phyloP scores from a whole-genome alignment of 768 basidiomycete genomes.

The Daedaleopsis nitida region DNA sequence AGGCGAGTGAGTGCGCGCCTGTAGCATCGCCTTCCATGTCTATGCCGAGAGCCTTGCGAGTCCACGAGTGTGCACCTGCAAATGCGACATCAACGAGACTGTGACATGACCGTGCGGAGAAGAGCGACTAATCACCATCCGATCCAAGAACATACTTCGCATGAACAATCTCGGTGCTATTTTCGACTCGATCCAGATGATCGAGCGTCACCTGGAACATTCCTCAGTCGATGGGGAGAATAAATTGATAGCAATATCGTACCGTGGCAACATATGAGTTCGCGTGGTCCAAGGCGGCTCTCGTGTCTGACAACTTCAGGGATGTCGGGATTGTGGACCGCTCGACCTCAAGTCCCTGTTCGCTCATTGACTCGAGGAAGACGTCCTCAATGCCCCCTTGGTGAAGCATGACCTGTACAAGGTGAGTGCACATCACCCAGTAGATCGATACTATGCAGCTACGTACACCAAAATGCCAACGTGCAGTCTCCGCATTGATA shows the following conservation, averaged over 20 bases:
- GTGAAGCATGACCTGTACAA: no score
- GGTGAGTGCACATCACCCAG: no score
- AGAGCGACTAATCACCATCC: no score
- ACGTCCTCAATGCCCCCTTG: constrained; percentile 40
- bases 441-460: no score
- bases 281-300: constrained; percentile 40
- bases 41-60: constrained; percentile 65
- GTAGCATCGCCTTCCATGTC: constrained; percentile 77
- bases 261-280: constrained; percentile 37
- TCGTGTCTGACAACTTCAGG: constrained; percentile 47
- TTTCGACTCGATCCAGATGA: constrained; percentile 37
- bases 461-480: no score
- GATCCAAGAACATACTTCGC: constrained; percentile 65
- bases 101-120: no score
- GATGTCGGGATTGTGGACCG: constrained; percentile 52
- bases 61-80: constrained; percentile 81
- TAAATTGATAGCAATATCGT: neutral
- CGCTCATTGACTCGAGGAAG: constrained; percentile 56
- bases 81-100: neutral
- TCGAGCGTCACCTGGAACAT: constrained; percentile 45
- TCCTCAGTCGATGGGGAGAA: neutral
- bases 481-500: no score
- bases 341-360: constrained; percentile 49
- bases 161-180: constrained; percentile 55
- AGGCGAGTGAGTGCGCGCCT: constrained; percentile 39